Base-by-base conservation (phyloP, 2,329 filamentous ascomycete species). In the Neopestalotiopsis sp. region DNA sequence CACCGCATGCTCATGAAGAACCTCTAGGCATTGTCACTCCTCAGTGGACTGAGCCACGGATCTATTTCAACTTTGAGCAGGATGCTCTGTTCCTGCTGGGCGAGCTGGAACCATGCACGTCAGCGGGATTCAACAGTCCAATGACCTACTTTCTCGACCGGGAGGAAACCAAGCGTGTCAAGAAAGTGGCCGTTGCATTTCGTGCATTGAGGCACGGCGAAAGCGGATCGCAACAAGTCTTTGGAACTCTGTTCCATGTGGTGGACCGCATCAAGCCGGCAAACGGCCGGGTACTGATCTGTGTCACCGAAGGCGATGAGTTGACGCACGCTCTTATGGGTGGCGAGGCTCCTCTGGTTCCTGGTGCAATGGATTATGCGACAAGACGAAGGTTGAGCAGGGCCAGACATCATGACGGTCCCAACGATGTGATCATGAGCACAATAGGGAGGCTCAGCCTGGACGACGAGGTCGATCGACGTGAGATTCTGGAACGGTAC, bases 71-170 rank as follows among this genome's bases (percentile, higher is more conserved):
- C 77, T 87, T 84, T 74, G 74, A 68, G 30, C 76, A 77, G 34
- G 85, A 87, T 77, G 78, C 81, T n/a, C 77, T 87, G 32, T 82
- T 85, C 69, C 79, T 87, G 56, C 76, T 80, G 1, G 85, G 85
- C 66, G 83, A 85, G 74, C 78, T 87, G 12, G 84, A 86, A 77
- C 82, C 83, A 13, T 81, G 79, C 74, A 82, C 85, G 72, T 77
- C 74, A 57, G 81, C 81, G 77, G 84, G 83, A 32, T 82, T 85
- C 79, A 83, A 81, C 77, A 78, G 79, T 65, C 84, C 85, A 32
- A 83, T 86, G 82, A 80, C 82, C 61, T 85, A 86, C 73, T 87
- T 86, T 73, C 70, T 87, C 24, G 74, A 76, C 17, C 74, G 75
- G n/a, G 77, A 80, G 67, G 84, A 86, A 73, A 81, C 83, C 40